Percentiles rank a stretch among this genome's conserved stretches.
Conservation (phyloP, 2,329 filamentous ascomycete genomes). For the Cylindrodendrum hubeiense region DNA sequence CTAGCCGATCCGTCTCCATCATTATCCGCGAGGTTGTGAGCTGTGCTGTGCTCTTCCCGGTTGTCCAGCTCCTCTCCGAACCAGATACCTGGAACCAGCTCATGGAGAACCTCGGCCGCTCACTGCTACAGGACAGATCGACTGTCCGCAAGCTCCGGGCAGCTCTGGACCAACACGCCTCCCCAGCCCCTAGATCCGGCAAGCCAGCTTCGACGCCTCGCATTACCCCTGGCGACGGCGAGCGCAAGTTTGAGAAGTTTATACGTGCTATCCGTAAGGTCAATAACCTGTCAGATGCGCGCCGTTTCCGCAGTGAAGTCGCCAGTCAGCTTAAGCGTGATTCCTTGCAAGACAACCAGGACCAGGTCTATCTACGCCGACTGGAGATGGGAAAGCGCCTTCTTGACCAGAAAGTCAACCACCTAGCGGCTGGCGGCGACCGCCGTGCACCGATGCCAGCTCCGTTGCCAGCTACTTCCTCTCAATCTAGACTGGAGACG, state of each 20-base stretch:
- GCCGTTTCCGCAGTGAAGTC: constrained; percentile 91
- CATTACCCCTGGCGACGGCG: constrained; percentile 84
- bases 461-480: constrained; percentile 41
- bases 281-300: constrained; percentile 91
- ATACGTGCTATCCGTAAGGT: constrained; percentile 90
- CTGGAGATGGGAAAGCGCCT: constrained; percentile 93
- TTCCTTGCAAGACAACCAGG: constrained; percentile 80
- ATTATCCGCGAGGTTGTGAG: constrained; percentile 91
- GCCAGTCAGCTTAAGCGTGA: constrained; percentile 92
- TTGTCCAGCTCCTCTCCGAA: constrained; percentile 84
- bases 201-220: constrained; percentile 81
- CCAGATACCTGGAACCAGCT: constrained; percentile 98
- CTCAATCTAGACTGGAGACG: constrained; percentile 76
- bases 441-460: constrained; percentile 49
- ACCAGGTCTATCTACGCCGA: constrained; percentile 87
- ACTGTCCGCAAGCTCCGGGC: constrained; percentile 93
- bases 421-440: constrained; percentile 78
- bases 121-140: constrained; percentile 93
- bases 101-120: constrained; percentile 88
- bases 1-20: constrained; percentile 83
- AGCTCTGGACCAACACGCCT: constrained; percentile 93
- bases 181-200: constrained; percentile 76
- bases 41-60: constrained; percentile 88
- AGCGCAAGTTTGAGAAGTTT: constrained; percentile 94
- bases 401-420: constrained; percentile 88